phyloP scores from a whole-genome alignment of 148 eudicot species.

The Agrostemma githago region DNA sequence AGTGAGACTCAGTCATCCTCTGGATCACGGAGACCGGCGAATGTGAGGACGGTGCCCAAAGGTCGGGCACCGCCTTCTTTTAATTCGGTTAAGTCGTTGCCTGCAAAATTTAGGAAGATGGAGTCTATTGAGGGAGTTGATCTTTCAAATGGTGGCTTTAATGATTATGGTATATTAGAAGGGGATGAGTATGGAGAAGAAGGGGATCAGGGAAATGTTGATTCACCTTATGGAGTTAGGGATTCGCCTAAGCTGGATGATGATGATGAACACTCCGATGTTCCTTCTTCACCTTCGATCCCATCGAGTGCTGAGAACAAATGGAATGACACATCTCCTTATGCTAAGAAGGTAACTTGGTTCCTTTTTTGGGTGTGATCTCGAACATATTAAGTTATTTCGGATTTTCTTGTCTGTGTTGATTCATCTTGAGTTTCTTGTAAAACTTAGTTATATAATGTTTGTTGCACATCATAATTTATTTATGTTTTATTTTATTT shows the following conservation, averaged over 20 bases:
- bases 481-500: no score
- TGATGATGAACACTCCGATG: slow-evolving; percentile 22
- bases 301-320: slow-evolving; percentile 50
- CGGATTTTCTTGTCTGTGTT: not conserved
- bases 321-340: slow-evolving; percentile 75
- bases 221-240: slow-evolving; percentile 53
- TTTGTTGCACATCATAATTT: slow-evolving; percentile 2
- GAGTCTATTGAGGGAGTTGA: slow-evolving; percentile 25
- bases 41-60: slow-evolving; percentile 2
- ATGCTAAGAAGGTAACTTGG: slow-evolving; percentile 58
- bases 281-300: slow-evolving; percentile 38
- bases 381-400: not conserved
- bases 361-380: slow-evolving; percentile 10
- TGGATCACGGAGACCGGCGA: slow-evolving; percentile 29
- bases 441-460: not conserved
- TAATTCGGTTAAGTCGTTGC: slow-evolving; percentile 69
- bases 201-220: slow-evolving; percentile 40
- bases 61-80: slow-evolving; percentile 36
- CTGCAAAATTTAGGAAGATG: slow-evolving; percentile 51
- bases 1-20: slow-evolving; percentile 10
- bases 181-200: not conserved
- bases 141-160: slow-evolving; percentile 23
- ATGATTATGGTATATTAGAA: slow-evolving; percentile 27
- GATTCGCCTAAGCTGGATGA: slow-evolving; percentile 24
- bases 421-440: not conserved